phyloP scores from a whole-genome alignment of 1,284 basidiomycete species.

The Puccinia polysora region DNA sequence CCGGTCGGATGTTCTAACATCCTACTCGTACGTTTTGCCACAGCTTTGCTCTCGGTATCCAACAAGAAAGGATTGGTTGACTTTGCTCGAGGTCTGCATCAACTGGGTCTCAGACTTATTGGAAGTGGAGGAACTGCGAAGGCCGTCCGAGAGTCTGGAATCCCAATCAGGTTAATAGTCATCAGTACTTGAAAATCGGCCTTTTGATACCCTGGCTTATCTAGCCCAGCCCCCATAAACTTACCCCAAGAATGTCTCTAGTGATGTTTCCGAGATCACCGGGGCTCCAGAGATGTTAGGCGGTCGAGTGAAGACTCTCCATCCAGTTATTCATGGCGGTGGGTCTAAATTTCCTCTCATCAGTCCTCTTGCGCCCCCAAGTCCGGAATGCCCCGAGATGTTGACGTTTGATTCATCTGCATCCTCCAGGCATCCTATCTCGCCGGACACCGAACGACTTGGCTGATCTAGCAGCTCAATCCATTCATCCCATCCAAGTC shows the following conservation, averaged over 20 bases:
- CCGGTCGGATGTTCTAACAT: not conserved
- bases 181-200: too few relatives aligned
- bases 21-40: conserved; percentile 44
- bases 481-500: conserved; percentile 82
- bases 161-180: conserved; percentile 82
- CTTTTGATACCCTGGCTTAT: too few relatives aligned
- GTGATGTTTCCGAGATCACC: conserved; percentile 96
- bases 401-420: too few relatives aligned
- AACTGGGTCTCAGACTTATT: conserved; percentile 77
- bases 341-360: too few relatives aligned
- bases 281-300: conserved; percentile 99
- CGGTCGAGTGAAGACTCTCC: conserved; percentile 97
- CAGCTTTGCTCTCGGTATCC: conserved; percentile 88
- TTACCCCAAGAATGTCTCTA: conserved; percentile 52
- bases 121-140: conserved; percentile 97
- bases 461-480: conserved; percentile 71
- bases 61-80: conserved; percentile 90
- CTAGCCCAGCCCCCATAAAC: not conserved
- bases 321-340: conserved; percentile 98
- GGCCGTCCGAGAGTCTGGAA: conserved; percentile 88
- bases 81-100: conserved; percentile 75
- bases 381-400: too few relatives aligned
- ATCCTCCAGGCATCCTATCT: conserved; percentile 86
- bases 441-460: conserved; percentile 80
- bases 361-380: not conserved